These are phyloP conservation scores for Cetradonia linearis DNA, from an alignment of 495 filamentous ascomycete genomes.

Conservation along the genomic window DNA sequence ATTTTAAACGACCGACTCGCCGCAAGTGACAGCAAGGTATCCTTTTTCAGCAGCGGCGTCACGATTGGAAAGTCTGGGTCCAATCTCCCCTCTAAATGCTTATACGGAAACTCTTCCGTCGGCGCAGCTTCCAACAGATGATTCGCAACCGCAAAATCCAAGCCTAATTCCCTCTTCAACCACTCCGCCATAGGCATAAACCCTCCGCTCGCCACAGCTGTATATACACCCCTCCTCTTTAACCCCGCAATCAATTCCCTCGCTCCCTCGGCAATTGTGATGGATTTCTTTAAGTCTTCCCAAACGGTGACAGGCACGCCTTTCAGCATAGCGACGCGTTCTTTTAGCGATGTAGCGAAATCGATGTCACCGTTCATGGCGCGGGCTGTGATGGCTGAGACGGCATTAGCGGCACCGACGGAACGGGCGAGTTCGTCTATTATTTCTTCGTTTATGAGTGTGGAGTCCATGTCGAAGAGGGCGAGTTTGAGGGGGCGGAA, in stretches of 20 bases:
- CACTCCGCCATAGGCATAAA: conserved; percentile 83
- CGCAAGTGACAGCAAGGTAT: conserved; percentile 68
- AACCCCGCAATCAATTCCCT: conserved; percentile 59
- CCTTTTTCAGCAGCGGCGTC: conserved; percentile 67
- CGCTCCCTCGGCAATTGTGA: conserved; percentile 76
- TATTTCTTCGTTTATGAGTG: conserved; percentile 89
- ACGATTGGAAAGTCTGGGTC: conserved; percentile 60
- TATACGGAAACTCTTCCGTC: conserved; percentile 10
- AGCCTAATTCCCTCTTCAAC: conserved; percentile 65
- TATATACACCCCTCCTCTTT: conserved; percentile 66
- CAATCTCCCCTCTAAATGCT: conserved; percentile 65
- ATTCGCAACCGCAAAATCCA: conserved; percentile 84
- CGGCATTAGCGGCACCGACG: conserved; percentile 59
- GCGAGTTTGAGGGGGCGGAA: conserved; percentile 41
- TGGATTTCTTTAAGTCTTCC: conserved; percentile 56
- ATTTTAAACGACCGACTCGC: conserved; percentile 57
- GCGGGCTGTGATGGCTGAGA: conserved; percentile 73
- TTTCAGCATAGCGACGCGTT: conserved; percentile 68
- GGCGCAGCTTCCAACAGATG: conserved; percentile 29
- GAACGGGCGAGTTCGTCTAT: conserved; percentile 86
- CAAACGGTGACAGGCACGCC: conserved; percentile 74
- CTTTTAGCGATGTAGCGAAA: conserved; percentile 69
- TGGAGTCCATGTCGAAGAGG: conserved; percentile 97
- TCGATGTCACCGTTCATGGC: conserved; percentile 98
- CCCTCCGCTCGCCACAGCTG: conserved; percentile 83